A percentile compares a stretch with the other conserved stretches of the same genome.
Conservation (phyloP, 1,139 yeast species). For the Candida sanyaensis region DNA sequence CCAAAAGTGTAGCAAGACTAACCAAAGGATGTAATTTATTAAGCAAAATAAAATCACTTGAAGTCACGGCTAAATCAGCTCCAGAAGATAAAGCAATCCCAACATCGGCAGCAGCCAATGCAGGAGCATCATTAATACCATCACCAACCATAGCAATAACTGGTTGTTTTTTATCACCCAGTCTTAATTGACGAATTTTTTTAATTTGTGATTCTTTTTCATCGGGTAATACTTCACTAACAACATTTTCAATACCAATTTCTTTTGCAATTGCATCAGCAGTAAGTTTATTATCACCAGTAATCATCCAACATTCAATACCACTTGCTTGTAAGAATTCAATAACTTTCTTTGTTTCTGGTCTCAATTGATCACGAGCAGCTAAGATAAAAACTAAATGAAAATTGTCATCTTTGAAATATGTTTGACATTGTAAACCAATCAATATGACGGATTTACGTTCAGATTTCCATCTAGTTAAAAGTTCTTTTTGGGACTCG, state of each 20-base stretch:
- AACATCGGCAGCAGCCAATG: slow-evolving; percentile 58
- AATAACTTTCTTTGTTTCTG: slow-evolving; percentile 60
- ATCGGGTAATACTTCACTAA: slow-evolving; percentile 74
- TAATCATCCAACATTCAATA: slow-evolving; percentile 70
- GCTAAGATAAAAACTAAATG: slow-evolving; percentile 53
- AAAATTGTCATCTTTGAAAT: slow-evolving; percentile 29
- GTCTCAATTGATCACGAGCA: slow-evolving; percentile 65
- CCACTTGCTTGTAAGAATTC: slow-evolving; percentile 41
- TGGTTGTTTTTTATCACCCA: slow-evolving; percentile 14
- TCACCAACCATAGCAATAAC: slow-evolving; percentile 66
- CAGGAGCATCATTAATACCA: slow-evolving; percentile 67
- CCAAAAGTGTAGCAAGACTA: slow-evolving; percentile 51
- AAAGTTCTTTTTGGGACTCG: slow-evolving; percentile 22
- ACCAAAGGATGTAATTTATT: slow-evolving; percentile 47
- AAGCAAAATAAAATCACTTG: slow-evolving; percentile 57
- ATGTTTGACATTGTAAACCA: slow-evolving; percentile 37
- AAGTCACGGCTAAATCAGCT: slow-evolving; percentile 58
- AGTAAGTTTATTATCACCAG: slow-evolving; percentile 69
- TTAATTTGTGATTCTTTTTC: slow-evolving; percentile 65
- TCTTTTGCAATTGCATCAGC: slow-evolving; percentile 69
- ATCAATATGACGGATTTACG: slow-evolving; percentile 66
- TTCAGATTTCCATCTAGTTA: slow-evolving; percentile 58
- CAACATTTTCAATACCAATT: slow-evolving; percentile 63
- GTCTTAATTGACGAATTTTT: slow-evolving; percentile 46
- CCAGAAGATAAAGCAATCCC: slow-evolving; percentile 63